These are phyloP conservation scores for Tetrapisispora taiwanensis DNA, from an alignment of 805 yeast species.

Conservation along the genomic window DNA sequence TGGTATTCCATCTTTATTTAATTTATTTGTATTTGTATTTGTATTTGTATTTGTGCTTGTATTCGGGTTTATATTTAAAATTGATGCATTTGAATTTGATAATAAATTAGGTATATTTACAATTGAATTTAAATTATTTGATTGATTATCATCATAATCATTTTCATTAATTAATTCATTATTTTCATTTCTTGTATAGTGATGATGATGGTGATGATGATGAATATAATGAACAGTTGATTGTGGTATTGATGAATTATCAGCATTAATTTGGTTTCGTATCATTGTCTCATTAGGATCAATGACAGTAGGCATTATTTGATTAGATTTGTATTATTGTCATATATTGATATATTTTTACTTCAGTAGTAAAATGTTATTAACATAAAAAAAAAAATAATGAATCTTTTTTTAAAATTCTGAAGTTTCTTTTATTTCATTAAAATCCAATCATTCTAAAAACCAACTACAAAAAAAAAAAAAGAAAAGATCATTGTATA, in stretches of 20 bases:
- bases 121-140: background rate
- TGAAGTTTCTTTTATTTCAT: too few relatives aligned
- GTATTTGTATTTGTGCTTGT: too few relatives aligned
- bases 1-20: conserved; percentile 1
- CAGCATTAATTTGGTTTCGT: background rate
- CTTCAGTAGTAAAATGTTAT: too few relatives aligned
- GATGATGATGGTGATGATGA: conserved; percentile 3
- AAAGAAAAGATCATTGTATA: too few relatives aligned
- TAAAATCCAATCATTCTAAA: too few relatives aligned
- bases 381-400: too few relatives aligned
- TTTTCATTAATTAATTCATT: background rate
- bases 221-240: conserved; percentile 3
- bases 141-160: background rate
- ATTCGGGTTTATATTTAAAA: background rate
- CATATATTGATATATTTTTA: too few relatives aligned
- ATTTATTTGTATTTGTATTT: background rate
- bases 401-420: too few relatives aligned
- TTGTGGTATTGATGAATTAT: background rate
- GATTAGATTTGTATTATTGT: too few relatives aligned
- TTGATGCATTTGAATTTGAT: background rate
- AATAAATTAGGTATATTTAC: background rate
- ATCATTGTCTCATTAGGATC: too few relatives aligned
- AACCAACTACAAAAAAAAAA: too few relatives aligned
- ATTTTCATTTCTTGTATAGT: background rate
- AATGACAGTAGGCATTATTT: background rate